phyloP scores from a whole-genome alignment of 202 grass and related monocot species.

The Digitaria exilis region DNA sequence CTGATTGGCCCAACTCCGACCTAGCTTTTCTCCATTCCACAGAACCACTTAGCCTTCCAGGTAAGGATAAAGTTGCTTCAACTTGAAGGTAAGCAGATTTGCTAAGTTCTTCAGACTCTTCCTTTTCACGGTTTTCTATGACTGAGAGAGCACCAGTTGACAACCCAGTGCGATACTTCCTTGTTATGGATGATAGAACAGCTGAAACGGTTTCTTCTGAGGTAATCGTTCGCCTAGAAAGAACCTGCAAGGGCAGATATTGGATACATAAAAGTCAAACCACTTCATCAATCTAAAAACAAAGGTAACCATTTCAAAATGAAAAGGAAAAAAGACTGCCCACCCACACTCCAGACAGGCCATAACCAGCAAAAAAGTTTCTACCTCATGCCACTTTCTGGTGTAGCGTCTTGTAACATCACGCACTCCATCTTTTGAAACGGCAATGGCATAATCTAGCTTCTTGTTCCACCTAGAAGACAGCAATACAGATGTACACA shows the following conservation, averaged over 20 bases:
- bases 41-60: constrained; percentile 95
- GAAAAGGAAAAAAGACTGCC: neutral
- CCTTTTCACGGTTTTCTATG: constrained; percentile 60
- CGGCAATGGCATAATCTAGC: constrained; percentile 83
- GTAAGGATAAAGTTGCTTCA: constrained; percentile 63
- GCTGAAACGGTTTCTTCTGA: constrained; percentile 63
- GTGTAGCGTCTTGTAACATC: constrained; percentile 98
- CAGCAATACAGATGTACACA: constrained; percentile 40
- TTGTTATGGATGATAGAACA: constrained; percentile 74
- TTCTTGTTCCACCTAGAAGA: constrained; percentile 94
- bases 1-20: constrained; percentile 67
- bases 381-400: constrained; percentile 93
- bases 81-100: constrained; percentile 61
- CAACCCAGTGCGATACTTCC: constrained; percentile 59
- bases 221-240: constrained; percentile 76
- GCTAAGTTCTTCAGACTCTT: constrained; percentile 82
- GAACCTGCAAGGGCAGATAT: constrained; percentile 59
- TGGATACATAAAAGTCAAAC: constrained; percentile 21
- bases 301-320: neutral
- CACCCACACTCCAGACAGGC: neutral
- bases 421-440: constrained; percentile 76
- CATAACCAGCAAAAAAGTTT: constrained; percentile 13
- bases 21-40: constrained; percentile 86
- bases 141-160: constrained; percentile 54
- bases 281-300: constrained; percentile 12